Percentiles rank a stretch among this genome's conserved stretches.
Conservation (phyloP, 2,329 filamentous ascomycete species). For the Botrytis squamosa region DNA sequence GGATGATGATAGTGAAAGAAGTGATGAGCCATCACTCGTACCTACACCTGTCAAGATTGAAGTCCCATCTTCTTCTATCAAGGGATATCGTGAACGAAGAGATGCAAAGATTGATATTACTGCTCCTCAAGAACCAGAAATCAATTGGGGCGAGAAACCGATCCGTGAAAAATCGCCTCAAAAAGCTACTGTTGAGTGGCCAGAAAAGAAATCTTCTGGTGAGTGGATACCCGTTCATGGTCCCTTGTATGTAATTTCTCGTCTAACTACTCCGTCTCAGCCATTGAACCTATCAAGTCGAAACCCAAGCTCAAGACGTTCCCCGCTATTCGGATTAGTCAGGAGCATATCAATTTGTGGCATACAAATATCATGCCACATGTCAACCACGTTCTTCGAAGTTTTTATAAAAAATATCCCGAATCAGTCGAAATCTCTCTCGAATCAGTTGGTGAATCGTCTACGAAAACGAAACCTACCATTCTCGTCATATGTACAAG, state of each 20-base stretch:
- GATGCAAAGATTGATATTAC: constrained; percentile 21
- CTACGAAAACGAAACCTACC: constrained; percentile 65
- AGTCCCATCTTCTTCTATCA: constrained; percentile 27
- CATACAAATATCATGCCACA: constrained; percentile 69
- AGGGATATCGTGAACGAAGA: constrained; percentile 23
- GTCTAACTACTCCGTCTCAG: constrained; percentile 19
- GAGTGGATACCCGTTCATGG: not conserved
- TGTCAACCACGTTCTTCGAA: constrained; percentile 67
- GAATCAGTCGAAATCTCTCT: constrained; percentile 79
- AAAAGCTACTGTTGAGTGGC: constrained; percentile 24
- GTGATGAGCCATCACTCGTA: constrained; percentile 44
- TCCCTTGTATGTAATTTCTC: not conserved
- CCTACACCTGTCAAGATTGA: constrained; percentile 29
- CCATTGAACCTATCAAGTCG: constrained; percentile 27
- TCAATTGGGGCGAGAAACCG: constrained; percentile 33
- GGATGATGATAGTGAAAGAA: constrained; percentile 52
- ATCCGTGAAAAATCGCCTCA: constrained; percentile 25
- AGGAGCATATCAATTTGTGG: constrained; percentile 68
- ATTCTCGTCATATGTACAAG: constrained; percentile 77
- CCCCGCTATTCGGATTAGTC: constrained; percentile 56
- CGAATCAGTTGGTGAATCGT: constrained; percentile 69
- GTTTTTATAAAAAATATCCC: constrained; percentile 69
- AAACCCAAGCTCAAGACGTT: constrained; percentile 55
- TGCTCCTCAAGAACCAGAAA: constrained; percentile 22
- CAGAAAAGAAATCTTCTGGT: constrained; percentile 31